Evolutionary conservation across 2,329 filamentous ascomycete species (phyloP), one percentile per base, ranked within the genome.

Genomic region (Trichoderma cornu-damae): DNA sequence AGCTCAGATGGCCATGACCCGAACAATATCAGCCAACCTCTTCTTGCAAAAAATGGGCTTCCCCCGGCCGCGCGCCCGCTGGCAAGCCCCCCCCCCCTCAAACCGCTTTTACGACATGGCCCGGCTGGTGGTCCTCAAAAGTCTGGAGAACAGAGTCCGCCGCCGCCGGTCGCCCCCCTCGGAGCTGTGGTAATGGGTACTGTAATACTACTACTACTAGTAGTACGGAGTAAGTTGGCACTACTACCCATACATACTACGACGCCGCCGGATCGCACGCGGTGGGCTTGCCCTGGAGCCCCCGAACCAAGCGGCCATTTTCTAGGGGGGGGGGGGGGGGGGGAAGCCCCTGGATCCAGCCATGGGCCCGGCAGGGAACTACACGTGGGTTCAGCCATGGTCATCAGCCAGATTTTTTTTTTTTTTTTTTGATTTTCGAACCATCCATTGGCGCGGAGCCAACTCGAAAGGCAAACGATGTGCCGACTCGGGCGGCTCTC

Each of bases 341-440:
- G 43, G 43, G 50, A 30, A 55, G 43, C 51, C 49, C 51, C 51
- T 49, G 50, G 57, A 58, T 57, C 57, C 43, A 59, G 16, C 28
- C n/a, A 26, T 7, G 26, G n/a, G 43, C 44, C 35, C 28, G 37
- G 43, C 57, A 50, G 46, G 52, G 43, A 56, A 56, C 30, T n/a
- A 28, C 57, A 59, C 43, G 57, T 59, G 57, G n/a, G 57, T 50
- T 52, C 43, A 44, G 26, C 32, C 35, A 26, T 22, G 20, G 16
- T 34, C 57, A 42, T 43, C 34, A 58, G 48, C 28, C 49, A 53
- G 42, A 16, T 51, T 37, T 34, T n/a, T n/a, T n/a, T n/a, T n/a
- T n/a, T n/a, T n/a, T n/a, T n/a, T n/a, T n/a, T n/a, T n/a, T n/a
- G 35, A 40, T 14, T 16, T 32, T 38, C 35, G 22, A 34, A 46